Base-by-base conservation (phyloP, 176 grass and related monocot genomes). In the Chrysopogon serrulatus region DNA sequence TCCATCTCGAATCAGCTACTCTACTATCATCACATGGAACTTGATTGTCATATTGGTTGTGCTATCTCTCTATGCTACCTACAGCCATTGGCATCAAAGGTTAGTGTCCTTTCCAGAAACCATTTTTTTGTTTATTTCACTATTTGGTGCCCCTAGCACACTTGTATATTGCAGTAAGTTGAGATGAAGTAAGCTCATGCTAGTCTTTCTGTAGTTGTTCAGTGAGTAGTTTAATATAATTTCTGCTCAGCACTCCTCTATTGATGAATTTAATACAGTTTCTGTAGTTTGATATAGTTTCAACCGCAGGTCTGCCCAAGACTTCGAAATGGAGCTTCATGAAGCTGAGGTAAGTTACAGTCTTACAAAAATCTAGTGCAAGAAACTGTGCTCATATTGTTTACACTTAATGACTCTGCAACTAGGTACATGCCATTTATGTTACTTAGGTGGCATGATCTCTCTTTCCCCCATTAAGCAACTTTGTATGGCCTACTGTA, bases 71-170 rank as follows among this genome's bases (percentile, higher is more conserved):
- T 87, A 87, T 69, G 83, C 89, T 13, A 87, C 92, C 10, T 94
- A 92, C 67, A 79, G 81, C 32, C 86, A 90, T 28, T 92, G 90
- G 90, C 87, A 87, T 74, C 33, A 87, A 47, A 94, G 86, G 92
- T 92, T 85, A 39, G 27, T 69, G 31, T 33, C 70, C 56, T 86
- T 65, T 82, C 32, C 31, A 26, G 18, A 10, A 45, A 45, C 26
- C 40, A 5, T 73, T 30, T 8, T 7, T 31, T 26, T 11, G 26
- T 81, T 85, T 89, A 47, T 37, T 59, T 19, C 34, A 16, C 47
- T 78, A 30, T 40, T 67, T 65, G 71, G 42, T 71, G 34, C 70
- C 41, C 26, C 10, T 18, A 75, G 23, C 5, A 21, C 34, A 76
- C 6, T 41, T 76, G 60, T 69, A 14, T 80, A 66, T 42, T 73